Base-by-base conservation (phyloP, 1,284 basidiomycete genomes). In the Melampsora larici-populina region DNA sequence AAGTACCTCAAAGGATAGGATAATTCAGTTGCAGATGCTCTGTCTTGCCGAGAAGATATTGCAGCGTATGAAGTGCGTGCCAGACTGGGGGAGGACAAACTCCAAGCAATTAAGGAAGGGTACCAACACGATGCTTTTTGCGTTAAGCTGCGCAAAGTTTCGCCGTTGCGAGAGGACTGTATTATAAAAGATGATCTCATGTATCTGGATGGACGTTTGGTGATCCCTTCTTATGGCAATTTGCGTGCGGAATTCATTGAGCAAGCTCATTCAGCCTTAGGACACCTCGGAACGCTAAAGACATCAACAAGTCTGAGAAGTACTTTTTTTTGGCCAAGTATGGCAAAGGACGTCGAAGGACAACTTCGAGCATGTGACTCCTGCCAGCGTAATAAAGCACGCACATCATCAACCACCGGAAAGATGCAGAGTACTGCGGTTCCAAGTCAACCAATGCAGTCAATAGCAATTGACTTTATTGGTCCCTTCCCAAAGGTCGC, bases 251-350 rank as follows among this genome's bases (percentile, higher is more conserved):
- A 68, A 1, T 24, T 68, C 40, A 68, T 68, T 46, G 13, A n/a
- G 3, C 21, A 68, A 15, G 66, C 66, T 1, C 66, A 68, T 46
- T 11, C 2, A 6, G 17, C 26, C 1, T 31, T 64, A 6, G 62
- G 62, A 64, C 62, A 64, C 36, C 15, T 64, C 1, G 62, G 62
- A 6, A 5, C 26, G 7, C n/a, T 64, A 7, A 64, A 64, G n/a
- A 64, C 62, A 1, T 11, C 40, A n/a, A 0, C 31, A 17, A 36
- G 62, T 21, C 51, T 70, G 1, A 7, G 69, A 7, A 31, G 15
- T 0, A 29, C 58, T 2, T 70, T 70, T n/a, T 70, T 58, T 15
- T 55, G 69, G 69, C 69, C 69, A 40, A n/a, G n/a, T n/a, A n/a
- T n/a, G n/a, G n/a, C n/a, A n/a, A n/a, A n/a, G n/a, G n/a, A n/a